These are phyloP conservation scores for Mycena belliarum DNA, from an alignment of 768 basidiomycete species.

Conservation along the genomic window DNA sequence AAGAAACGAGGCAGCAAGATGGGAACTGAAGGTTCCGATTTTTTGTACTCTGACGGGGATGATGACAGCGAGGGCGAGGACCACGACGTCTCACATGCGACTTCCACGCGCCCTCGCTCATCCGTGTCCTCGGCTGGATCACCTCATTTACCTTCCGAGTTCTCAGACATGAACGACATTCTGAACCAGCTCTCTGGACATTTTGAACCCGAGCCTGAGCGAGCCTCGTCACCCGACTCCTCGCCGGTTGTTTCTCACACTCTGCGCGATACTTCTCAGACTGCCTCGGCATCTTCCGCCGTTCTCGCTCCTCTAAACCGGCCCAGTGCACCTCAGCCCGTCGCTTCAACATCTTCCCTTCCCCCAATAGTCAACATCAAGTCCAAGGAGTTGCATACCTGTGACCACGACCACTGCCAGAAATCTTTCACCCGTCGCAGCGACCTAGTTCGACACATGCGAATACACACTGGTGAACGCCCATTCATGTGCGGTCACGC, in stretches of 20 bases:
- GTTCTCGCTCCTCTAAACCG: slow-evolving; percentile 40
- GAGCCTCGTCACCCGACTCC: slow-evolving; percentile 40
- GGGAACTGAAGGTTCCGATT: slow-evolving; percentile 53
- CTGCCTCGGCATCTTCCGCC: slow-evolving; percentile 25
- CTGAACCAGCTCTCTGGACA: slow-evolving; percentile 71
- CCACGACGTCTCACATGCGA: slow-evolving; percentile 32
- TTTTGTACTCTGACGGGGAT: slow-evolving; percentile 54
- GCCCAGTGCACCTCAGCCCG: slow-evolving; percentile 36
- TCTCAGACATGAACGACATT: slow-evolving; percentile 76
- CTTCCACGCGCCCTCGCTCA: slow-evolving; percentile 34
- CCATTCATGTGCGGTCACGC: slow-evolving; percentile 74
- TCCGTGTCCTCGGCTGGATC: slow-evolving; percentile 43
- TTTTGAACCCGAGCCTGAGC: slow-evolving; percentile 59
- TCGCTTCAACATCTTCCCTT: slow-evolving; percentile 55
- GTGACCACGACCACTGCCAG: slow-evolving; percentile 71
- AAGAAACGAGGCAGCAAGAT: slow-evolving; percentile 38
- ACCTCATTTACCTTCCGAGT: slow-evolving; percentile 56
- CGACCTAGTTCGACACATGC: slow-evolving; percentile 81
- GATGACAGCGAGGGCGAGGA: slow-evolving; percentile 45
- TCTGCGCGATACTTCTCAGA: slow-evolving; percentile 28
- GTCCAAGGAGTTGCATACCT: slow-evolving; percentile 53
- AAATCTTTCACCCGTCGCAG: slow-evolving; percentile 85
- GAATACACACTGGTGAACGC: slow-evolving; percentile 89
- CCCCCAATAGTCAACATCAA: slow-evolving; percentile 25
- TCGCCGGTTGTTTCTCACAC: slow-evolving; percentile 51